Evolutionary conservation across 225 moss, liverwort and hornwort genomes (phyloP), one percentile per base, ranked within the genome.

Genomic region (Physcomitrium patens): DNA sequence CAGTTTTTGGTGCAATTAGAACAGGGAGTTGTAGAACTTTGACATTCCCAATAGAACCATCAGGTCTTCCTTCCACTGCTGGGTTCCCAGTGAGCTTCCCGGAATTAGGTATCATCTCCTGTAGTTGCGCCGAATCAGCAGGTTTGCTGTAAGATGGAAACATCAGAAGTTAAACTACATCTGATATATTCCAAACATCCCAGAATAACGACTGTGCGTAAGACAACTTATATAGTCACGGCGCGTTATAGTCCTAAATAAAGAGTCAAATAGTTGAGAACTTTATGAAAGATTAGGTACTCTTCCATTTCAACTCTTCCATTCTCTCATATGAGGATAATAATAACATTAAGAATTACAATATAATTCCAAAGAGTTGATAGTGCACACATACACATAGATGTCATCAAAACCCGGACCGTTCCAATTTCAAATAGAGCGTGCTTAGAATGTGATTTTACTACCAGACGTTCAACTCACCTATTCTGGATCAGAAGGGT

Each of bases 1-100:
- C 76, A 75, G 91, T 54, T 81, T 85, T 89, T 19, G 90, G 91
- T 65, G 91, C 76, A 76, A 95, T 84, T 51, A 90, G 85, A 74
- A 71, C 68, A 75, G 95, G 95, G 63, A 95, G 87, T 72, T 88
- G 88, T 70, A 87, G 76, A 66, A 83, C 55, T 71, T 72, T 86
- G 26, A 72, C 77, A 83, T 87, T 89, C 67, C 72, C 78, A 71
- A 61, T 84, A 64, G 79, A 81, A 26, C 74, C 90, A 64, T 82
- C 82, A 60, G 70, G 50, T 73, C 84, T 85, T 65, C 63, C 82
- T 48, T 85, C 88, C 52, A 72, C 74, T 59, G 76, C 77, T 78
- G 86, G 77, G 55, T 75, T 81, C 47, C 70, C 78, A 26, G 75
- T 77, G 66, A 83, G 88, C 77, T 86, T 88, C 65, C 78, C 67